These are phyloP conservation scores for Fusarium redolens DNA, from an alignment of 2,329 filamentous ascomycete species.

Conservation along the genomic window DNA sequence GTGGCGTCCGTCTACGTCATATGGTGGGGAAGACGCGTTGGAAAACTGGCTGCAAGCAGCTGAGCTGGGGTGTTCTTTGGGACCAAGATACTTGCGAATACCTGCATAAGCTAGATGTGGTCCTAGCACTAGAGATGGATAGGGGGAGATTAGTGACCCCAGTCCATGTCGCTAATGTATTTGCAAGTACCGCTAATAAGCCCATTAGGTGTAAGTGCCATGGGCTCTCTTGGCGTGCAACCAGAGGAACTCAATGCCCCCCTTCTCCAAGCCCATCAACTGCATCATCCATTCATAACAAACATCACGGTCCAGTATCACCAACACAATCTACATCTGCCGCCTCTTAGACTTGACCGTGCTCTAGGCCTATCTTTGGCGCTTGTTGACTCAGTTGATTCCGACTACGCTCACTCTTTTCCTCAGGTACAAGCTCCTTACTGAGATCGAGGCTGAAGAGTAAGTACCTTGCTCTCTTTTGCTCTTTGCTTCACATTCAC, in stretches of 20 bases:
- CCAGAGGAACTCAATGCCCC: constrained; percentile 14
- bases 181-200: background rate
- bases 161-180: background rate
- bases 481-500: background rate
- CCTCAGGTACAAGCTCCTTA: background rate
- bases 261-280: constrained; percentile 25
- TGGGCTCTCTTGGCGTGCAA: constrained; percentile 31
- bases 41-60: constrained; percentile 35
- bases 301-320: constrained; percentile 22
- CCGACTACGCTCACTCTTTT: constrained; percentile 7
- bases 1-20: constrained; percentile 38
- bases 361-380: background rate
- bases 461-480: background rate
- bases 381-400: background rate
- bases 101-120: background rate
- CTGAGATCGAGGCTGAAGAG: background rate
- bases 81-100: constrained; percentile 1
- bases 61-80: background rate
- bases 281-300: constrained; percentile 33
- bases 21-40: constrained; percentile 17
- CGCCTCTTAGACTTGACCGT: background rate
- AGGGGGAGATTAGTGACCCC: background rate
- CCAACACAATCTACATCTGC: constrained; percentile 1
- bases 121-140: rapidly evolving
- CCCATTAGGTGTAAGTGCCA: constrained; percentile 36